Conservation (phyloP, 108 stramenopile species). For the Skeletonema tropicum region DNA sequence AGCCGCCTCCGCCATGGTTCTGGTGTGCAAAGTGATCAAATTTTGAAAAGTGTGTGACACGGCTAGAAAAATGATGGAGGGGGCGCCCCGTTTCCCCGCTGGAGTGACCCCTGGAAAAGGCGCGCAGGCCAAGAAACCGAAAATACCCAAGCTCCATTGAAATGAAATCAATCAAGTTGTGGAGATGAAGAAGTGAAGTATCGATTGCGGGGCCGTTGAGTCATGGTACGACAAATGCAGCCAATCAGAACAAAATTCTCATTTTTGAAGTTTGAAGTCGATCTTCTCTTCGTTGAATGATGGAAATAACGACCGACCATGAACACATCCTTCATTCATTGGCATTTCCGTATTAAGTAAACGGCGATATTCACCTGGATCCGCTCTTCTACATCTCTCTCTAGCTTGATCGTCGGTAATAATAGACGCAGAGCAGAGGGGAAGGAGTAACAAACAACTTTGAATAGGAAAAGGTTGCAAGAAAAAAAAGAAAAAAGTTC, state of each 20-base stretch:
- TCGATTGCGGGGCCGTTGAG: neutral
- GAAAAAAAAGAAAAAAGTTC: neutral
- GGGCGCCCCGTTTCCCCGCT: too few species aligned
- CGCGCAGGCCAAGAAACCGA: too few species aligned
- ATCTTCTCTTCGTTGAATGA: neutral
- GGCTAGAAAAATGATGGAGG: too few species aligned
- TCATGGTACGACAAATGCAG: neutral
- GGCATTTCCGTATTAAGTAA: neutral
- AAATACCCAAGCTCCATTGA: too few species aligned
- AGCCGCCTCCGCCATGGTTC: too few species aligned
- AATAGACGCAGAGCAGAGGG: neutral
- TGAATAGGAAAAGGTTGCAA: neutral
- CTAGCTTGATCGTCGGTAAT: neutral
- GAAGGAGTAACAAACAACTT: neutral
- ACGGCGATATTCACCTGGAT: neutral
- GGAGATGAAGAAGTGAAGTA: too few species aligned
- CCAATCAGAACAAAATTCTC: neutral
- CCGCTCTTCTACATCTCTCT: neutral
- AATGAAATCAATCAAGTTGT: too few species aligned
- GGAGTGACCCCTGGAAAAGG: too few species aligned
- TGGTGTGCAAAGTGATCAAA: too few species aligned
- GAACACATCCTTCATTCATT: constrained; percentile 1
- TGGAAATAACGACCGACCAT: too few species aligned
- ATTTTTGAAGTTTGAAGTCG: neutral
- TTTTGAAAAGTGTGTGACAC: too few species aligned